A percentile compares a stretch with the other conserved stretches of the same genome.
Conservation (phyloP, 2,329 filamentous ascomycete genomes). For the Tolypocladium pustulatum region DNA sequence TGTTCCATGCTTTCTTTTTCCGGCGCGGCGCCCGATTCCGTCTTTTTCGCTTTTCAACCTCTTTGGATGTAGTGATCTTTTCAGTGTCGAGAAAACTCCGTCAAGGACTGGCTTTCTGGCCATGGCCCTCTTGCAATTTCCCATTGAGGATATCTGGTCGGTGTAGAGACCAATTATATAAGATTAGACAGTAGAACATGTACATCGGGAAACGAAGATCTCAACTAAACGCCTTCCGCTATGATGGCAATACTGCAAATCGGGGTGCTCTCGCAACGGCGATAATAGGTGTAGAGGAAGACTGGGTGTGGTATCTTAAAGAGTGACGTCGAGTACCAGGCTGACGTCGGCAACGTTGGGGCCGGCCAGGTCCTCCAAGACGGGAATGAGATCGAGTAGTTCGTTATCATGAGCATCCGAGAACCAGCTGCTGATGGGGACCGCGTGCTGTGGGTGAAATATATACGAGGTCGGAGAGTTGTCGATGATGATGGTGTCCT, state of each 20-base stretch:
- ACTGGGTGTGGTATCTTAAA: constrained; percentile 34
- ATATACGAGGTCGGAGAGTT: constrained; percentile 99
- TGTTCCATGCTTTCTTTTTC: constrained; percentile 15
- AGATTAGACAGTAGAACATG: constrained; percentile 42
- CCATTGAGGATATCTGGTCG: constrained; percentile 1
- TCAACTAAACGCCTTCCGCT: constrained; percentile 46
- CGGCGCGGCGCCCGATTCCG: constrained; percentile 1
- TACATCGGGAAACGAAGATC: constrained; percentile 36
- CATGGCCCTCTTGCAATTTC: constrained; percentile 4
- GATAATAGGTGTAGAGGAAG: constrained; percentile 18
- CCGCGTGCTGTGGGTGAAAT: constrained; percentile 97
- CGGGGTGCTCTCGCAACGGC: constrained; percentile 20
- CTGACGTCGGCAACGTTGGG: constrained; percentile 89
- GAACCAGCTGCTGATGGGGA: constrained; percentile 99
- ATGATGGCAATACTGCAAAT: constrained; percentile 32
- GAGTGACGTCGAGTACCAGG: constrained; percentile 87
- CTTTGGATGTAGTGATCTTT: constrained; percentile 18
- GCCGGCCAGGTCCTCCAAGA: constrained; percentile 91
- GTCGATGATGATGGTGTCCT: constrained; percentile 98
- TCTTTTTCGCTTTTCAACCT: constrained; percentile 16
- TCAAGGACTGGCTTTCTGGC: constrained; percentile 3
- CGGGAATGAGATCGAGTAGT: constrained; percentile 90
- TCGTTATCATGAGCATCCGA: constrained; percentile 99
- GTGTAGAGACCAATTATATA: constrained; percentile 27
- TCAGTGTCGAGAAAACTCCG: constrained; percentile 12